Evolutionary conservation across 2,329 filamentous ascomycete species (phyloP), one percentile per base, ranked within the genome.

Genomic region (Pseudogymnoascus sp.): DNA sequence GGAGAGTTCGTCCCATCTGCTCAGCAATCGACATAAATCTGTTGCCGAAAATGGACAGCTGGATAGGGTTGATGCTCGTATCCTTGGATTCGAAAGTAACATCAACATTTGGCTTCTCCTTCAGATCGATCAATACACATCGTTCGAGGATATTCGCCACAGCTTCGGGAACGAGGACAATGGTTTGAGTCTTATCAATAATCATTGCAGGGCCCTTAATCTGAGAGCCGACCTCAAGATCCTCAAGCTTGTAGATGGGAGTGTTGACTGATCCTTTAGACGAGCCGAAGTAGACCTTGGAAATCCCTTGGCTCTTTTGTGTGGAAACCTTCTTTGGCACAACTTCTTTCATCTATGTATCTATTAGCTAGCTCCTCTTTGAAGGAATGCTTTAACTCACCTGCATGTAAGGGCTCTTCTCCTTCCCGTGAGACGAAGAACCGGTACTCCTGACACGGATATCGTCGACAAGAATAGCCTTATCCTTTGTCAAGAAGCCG

Each of bases 381-480:
- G 16, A 7, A 2, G 8, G 12, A 6, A 34, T 56, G 4, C 25
- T 12, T 56, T 25, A 4, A 56, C 46, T 56, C 10, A 56, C 46
- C 46, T 56, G 46, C 46, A 31, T 56, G n/a, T 56, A 56, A 16
- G 46, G 46, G 25, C 46, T 56, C 46, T 56, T 56, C 77, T 89
- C 88, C 66, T 92, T 89, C 59, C 89, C 88, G 60, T 89, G 82
- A 73, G 91, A 92, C 44, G 90, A 93, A 80, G 91, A 93, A 59
- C 90, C 91, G 65, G 96, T 93, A 11, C 91, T 91, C 62, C 93
- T 82, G 5, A 92, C 89, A 40, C 92, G 86, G 8, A 96, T 88
- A 72, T 96, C 91, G 64, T 96, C 92, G 10, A 96, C 82, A 36
- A 96, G 90, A 64, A 96, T 89, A 67, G 96, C 90, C 59, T 91